These are phyloP conservation scores for Penicillium bialowiezense DNA, from an alignment of 495 filamentous ascomycete species.

Conservation along the genomic window DNA sequence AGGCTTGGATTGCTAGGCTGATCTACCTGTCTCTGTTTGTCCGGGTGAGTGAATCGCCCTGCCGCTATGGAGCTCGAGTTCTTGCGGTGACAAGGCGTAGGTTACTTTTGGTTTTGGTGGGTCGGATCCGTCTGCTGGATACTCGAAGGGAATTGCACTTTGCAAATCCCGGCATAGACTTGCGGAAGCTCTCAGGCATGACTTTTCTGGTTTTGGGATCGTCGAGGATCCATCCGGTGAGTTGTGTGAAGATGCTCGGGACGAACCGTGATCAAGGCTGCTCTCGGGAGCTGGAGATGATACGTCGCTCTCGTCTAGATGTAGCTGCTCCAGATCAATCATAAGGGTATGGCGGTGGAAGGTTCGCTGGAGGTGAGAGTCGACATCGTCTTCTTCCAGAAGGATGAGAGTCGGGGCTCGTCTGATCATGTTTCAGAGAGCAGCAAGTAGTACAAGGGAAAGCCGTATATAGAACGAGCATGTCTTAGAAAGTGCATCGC, in stretches of 20 bases:
- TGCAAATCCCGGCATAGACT: neutral
- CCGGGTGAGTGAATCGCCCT: neutral
- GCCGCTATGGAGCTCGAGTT: neutral
- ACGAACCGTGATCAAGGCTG: too few species aligned
- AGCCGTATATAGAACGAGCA: conserved; percentile 1
- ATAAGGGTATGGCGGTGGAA: conserved; percentile 14
- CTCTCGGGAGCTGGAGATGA: too few species aligned
- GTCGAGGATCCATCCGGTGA: too few species aligned
- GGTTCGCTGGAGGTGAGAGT: conserved; percentile 23
- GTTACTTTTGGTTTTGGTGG: conserved; percentile 3
- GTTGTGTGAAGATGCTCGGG: too few species aligned
- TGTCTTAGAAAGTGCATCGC: neutral
- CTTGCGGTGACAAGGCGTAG: conserved; percentile 6
- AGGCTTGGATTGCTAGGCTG: neutral
- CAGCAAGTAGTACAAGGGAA: conserved; percentile 6
- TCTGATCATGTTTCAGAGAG: conserved; percentile 50
- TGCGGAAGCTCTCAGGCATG: neutral
- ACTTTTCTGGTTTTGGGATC: too few species aligned
- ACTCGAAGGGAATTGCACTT: neutral
- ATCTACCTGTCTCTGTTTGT: conserved; percentile 11
- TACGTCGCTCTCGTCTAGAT: too few species aligned
- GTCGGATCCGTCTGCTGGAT: neutral
- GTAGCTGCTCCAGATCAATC: conserved; percentile 16
- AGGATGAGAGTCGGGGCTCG: conserved; percentile 50
- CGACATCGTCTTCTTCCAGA: conserved; percentile 52